These are phyloP conservation scores for Yueomyces sp. DNA, from an alignment of 805 yeast species.

Conservation along the genomic window DNA sequence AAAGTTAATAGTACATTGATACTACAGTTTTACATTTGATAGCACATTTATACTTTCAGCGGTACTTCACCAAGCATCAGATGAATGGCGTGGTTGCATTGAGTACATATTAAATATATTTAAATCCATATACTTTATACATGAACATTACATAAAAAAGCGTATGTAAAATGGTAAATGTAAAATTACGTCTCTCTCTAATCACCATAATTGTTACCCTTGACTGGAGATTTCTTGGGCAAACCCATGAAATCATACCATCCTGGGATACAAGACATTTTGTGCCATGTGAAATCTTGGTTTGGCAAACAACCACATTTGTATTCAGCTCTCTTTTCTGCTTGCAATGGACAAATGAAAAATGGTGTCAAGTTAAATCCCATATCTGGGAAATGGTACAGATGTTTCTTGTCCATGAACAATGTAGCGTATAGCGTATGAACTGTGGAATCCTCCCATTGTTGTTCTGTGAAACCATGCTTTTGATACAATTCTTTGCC, in stretches of 20 bases:
- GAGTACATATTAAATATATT: no score
- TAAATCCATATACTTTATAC: no score
- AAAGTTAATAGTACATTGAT: no score
- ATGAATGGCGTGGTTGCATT: no score
- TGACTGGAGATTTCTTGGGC: conserved; percentile 7
- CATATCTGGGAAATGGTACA: conserved; percentile 78
- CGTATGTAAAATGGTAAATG: no score
- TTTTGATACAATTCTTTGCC: conserved; percentile 45
- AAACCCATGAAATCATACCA: conserved; percentile 1
- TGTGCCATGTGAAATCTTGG: conserved; percentile 1
- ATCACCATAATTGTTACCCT: conserved; percentile 5
- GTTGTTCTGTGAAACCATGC: conserved; percentile 76
- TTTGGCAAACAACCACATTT: conserved; percentile 2
- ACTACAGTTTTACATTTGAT: no score
- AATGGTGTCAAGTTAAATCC: conserved; percentile 65
- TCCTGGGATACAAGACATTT: conserved; percentile 1
- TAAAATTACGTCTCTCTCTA: no score
- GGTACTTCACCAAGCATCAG: no score
- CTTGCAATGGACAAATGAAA: conserved; percentile 45
- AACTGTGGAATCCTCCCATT: conserved; percentile 92
- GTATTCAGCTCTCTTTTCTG: conserved; percentile 1
- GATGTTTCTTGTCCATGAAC: conserved; percentile 48
- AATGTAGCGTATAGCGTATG: conserved; percentile 60
- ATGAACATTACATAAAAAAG: no score
- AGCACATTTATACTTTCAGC: no score